Evolutionary conservation across 371 early-diverging fungal species (phyloP).

Genomic region (Rhizopus delemar): DNA sequence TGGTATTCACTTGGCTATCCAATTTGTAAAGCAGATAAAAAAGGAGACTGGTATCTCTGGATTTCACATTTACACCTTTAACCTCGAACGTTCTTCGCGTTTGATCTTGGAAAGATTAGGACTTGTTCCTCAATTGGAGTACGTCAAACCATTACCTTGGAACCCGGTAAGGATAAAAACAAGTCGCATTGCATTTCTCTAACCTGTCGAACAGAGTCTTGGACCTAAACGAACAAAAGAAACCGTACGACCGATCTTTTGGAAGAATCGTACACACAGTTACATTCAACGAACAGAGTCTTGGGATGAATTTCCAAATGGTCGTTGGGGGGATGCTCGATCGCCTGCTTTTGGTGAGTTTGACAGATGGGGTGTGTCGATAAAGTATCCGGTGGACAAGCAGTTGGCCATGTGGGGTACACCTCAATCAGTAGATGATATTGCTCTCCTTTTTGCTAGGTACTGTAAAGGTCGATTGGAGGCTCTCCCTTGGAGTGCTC

Average conservation of each 20-base stretch:
- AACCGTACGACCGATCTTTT: slow-evolving; percentile 96
- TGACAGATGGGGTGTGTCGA: slow-evolving; percentile 84
- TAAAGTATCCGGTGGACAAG: slow-evolving; percentile 69
- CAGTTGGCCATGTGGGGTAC: slow-evolving; percentile 78
- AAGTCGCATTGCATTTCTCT: not conserved
- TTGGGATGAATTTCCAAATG: slow-evolving; percentile 99
- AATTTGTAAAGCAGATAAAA: slow-evolving; percentile 73
- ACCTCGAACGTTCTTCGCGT: slow-evolving; percentile 85
- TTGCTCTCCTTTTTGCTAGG: slow-evolving; percentile 74
- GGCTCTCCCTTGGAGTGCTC: slow-evolving; percentile 92
- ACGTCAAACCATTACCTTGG: slow-evolving; percentile 92
- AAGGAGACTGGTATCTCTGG: slow-evolving; percentile 68
- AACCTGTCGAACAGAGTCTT: slow-evolving; percentile 44
- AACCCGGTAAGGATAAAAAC: slow-evolving; percentile 61
- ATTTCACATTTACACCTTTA: slow-evolving; percentile 88
- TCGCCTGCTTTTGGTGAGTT: slow-evolving; percentile 94
- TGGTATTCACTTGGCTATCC: slow-evolving; percentile 82
- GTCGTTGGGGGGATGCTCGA: slow-evolving; percentile 96
- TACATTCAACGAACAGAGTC: slow-evolving; percentile 92
- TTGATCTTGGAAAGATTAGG: slow-evolving; percentile 80
- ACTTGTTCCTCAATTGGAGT: slow-evolving; percentile 76
- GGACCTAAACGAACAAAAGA: slow-evolving; percentile 87
- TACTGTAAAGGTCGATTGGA: slow-evolving; percentile 80
- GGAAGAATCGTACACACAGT: slow-evolving; percentile 92
- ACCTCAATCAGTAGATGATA: slow-evolving; percentile 69